Evolutionary conservation across 2,329 filamentous ascomycete species (phyloP), one percentile per base, ranked within the genome.

Genomic region (Pseudogymnoascus sp.): DNA sequence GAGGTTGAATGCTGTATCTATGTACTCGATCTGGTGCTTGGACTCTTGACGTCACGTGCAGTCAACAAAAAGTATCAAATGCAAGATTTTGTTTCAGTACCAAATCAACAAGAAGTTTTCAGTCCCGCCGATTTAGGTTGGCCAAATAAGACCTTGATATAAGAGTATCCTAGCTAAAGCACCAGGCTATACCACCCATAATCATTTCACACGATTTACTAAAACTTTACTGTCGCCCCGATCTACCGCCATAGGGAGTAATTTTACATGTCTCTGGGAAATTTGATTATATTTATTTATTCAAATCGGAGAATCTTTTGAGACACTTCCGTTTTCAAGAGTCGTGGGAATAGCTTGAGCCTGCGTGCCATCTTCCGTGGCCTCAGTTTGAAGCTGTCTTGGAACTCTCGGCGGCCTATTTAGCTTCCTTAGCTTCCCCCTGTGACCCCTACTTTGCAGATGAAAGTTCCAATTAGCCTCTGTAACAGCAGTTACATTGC

Each of bases 401-500:
- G 48, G 48, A 33, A 33, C 29, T 2, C 48, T 55, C 2, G 48
- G 48, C 15, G 29, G 48, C 29, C 48, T 55, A 29, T 55, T 55
- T 15, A 59, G 15, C 63, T 68, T 72, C 66, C 71, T 72, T 13
- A 67, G 18, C 15, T 66, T 62, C 12, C 65, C 66, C 59, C 71
- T 66, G 65, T 82, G 80, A 18, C 71, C 72, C 58, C 73, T 74
- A 40, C 79, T 76, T 18, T 75, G 75, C 10, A 82, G 64, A 66
- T 83, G 80, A 52, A 66, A 69, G 60, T 75, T 66, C 80, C 80
- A 82, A 62, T 77, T 69, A 63, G 81, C 76, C 65, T 86, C 82
- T 2, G 81, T 84, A 60, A 86, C 71, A 4, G 81, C 74, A 21
- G 84, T 83, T 62, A 82, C 82, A 67, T 90, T 76, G 70, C 94